Conservation (phyloP, 2,329 filamentous ascomycete species). For the Ascosphaera apis region DNA sequence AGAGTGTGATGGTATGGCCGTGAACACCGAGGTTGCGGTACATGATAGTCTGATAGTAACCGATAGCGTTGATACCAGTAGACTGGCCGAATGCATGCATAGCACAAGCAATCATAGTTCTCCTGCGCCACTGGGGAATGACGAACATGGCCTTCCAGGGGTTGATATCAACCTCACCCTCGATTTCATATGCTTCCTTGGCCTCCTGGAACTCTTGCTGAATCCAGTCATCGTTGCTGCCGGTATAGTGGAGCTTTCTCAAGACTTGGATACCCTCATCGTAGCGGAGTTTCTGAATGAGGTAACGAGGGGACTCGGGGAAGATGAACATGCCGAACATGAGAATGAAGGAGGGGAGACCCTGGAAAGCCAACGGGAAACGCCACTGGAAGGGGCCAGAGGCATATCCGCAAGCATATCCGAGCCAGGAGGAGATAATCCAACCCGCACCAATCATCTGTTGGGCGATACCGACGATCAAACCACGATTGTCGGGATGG, state of each 20-base stretch:
- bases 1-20: conserved; percentile 34
- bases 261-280: conserved; percentile 9
- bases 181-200: conserved; percentile 5
- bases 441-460: conserved; percentile 24
- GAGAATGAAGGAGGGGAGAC: conserved; percentile 21
- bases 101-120: conserved; percentile 30
- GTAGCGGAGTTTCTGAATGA: conserved; percentile 9
- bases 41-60: conserved; percentile 49
- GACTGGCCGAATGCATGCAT: conserved; percentile 32
- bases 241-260: conserved; percentile 17
- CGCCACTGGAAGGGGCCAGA: conserved; percentile 15
- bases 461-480: conserved; percentile 20
- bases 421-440: conserved; percentile 18
- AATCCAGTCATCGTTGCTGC: conserved; percentile 13
- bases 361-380: conserved; percentile 25
- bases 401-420: conserved; percentile 3
- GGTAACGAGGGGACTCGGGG: conserved; percentile 38
- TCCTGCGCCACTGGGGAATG: conserved; percentile 29
- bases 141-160: conserved; percentile 35
- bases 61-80: conserved; percentile 33
- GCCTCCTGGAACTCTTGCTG: conserved; percentile 7
- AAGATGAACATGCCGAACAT: conserved; percentile 23
- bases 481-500: conserved; percentile 32
- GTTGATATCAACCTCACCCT: conserved; percentile 5
- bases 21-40: conserved; percentile 41